Evolutionary conservation across 495 filamentous ascomycete genomes (phyloP).

Genomic region (Collariella sp.): DNA sequence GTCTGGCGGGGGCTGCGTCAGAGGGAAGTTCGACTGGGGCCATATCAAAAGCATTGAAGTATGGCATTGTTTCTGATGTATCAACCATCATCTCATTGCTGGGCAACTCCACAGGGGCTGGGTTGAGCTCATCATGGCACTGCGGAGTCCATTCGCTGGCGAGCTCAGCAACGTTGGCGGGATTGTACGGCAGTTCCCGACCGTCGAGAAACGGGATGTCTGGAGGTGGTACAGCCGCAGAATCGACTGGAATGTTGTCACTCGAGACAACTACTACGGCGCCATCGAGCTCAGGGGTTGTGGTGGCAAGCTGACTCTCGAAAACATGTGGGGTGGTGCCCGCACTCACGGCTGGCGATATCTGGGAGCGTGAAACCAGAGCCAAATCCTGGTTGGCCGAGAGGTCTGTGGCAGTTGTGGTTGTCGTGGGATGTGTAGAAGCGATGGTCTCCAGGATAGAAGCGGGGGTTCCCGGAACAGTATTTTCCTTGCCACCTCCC

Average conservation of each 20-base stretch:
- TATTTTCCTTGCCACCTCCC: neutral
- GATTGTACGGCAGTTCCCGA: slow-evolving; percentile 16
- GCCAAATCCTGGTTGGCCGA: neutral
- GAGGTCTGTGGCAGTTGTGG: neutral
- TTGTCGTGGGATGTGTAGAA: neutral
- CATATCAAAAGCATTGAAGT: slow-evolving; percentile 24
- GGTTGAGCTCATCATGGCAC: slow-evolving; percentile 31
- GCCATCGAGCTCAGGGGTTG: slow-evolving; percentile 9
- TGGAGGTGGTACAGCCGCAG: neutral
- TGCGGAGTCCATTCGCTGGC: slow-evolving; percentile 28
- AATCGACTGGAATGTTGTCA: neutral
- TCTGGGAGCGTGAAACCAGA: neutral
- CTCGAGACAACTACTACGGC: neutral
- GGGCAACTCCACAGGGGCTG: slow-evolving; percentile 38
- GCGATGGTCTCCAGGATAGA: neutral
- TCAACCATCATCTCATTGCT: slow-evolving; percentile 15
- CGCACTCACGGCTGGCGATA: slow-evolving; percentile 17
- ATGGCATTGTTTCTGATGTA: slow-evolving; percentile 12
- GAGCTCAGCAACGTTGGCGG: slow-evolving; percentile 40
- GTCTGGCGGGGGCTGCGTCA: neutral
- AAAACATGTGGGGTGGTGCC: slow-evolving; percentile 16
- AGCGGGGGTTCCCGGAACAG: neutral
- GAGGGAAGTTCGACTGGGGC: slow-evolving; percentile 27
- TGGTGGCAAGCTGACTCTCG: slow-evolving; percentile 13
- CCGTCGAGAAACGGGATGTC: slow-evolving; percentile 16